A percentile compares a stretch with the other conserved stretches of the same genome.
phyloP scores from a whole-genome alignment of 1,284 basidiomycete species.

The Heterobasidion annosum region DNA sequence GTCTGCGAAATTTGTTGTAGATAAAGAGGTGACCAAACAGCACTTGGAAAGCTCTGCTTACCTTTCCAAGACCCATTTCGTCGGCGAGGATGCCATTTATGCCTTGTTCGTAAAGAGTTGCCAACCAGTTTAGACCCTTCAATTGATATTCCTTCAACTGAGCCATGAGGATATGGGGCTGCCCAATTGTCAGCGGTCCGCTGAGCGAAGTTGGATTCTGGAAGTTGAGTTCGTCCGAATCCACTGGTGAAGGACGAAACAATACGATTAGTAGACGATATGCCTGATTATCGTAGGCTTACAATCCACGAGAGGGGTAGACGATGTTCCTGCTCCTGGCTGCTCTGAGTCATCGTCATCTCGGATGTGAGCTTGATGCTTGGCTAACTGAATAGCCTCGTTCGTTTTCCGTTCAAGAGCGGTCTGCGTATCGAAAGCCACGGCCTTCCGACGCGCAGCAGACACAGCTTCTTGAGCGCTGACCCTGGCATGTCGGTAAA shows the following conservation, averaged over 20 bases:
- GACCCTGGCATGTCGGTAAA: conserved; percentile 80
- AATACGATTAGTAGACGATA: conserved; percentile 5
- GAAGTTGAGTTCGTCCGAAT: conserved; percentile 98
- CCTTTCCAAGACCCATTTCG: conserved; percentile 98
- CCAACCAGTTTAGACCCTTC: conserved; percentile 98
- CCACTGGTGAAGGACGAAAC: conserved; percentile 41
- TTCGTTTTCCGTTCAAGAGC: conserved; percentile 77
- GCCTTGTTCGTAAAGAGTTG: conserved; percentile 96
- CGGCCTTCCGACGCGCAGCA: conserved; percentile 74
- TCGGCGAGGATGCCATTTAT: conserved; percentile 98
- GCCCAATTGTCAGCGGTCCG: conserved; percentile 79
- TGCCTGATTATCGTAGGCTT: conserved; percentile 19
- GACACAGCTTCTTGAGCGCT: conserved; percentile 90
- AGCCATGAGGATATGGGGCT: conserved; percentile 96
- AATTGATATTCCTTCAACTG: conserved; percentile 98
- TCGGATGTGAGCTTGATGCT: conserved; percentile 51
- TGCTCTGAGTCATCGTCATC: conserved; percentile 31
- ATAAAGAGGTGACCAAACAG: neutral
- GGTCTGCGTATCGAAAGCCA: conserved; percentile 79
- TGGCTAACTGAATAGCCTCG: conserved; percentile 62
- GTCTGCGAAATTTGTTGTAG: conserved; percentile 47
- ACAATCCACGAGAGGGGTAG: conserved; percentile 57
- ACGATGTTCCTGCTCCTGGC: conserved; percentile 8
- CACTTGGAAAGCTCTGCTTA: conserved; percentile 19
- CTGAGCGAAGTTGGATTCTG: conserved; percentile 95